Evolutionary conservation across 2,329 filamentous ascomycete genomes (phyloP).

Genomic region (Aspergillus cejpii): DNA sequence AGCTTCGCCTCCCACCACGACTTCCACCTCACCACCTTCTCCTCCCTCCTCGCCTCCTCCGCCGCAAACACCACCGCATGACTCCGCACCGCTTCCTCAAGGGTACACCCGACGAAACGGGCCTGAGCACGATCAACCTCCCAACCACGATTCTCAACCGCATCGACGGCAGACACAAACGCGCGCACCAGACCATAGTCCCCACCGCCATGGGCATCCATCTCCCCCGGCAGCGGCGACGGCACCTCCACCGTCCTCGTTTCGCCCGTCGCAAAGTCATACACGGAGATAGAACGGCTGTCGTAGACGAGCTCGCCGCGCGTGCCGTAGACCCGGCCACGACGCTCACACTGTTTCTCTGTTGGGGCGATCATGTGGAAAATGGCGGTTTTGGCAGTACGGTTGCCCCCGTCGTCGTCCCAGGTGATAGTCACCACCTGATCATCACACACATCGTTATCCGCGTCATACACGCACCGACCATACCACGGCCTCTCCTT

Average conservation of each 20-base stretch:
- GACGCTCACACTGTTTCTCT: slow-evolving; percentile 75
- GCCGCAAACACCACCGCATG: slow-evolving; percentile 93
- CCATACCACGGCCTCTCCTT: slow-evolving; percentile 65
- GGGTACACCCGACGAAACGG: slow-evolving; percentile 68
- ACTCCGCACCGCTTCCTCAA: slow-evolving; percentile 81
- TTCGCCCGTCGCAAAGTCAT: slow-evolving; percentile 59
- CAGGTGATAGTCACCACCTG: slow-evolving; percentile 83
- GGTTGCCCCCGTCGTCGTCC: slow-evolving; percentile 53
- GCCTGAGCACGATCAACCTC: slow-evolving; percentile 64
- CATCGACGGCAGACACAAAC: slow-evolving; percentile 75
- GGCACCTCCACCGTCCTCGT: slow-evolving; percentile 54
- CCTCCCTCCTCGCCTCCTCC: slow-evolving; percentile 69
- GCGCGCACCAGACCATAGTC: slow-evolving; percentile 73
- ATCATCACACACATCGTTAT: slow-evolving; percentile 92
- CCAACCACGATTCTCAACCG: slow-evolving; percentile 65
- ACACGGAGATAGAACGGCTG: slow-evolving; percentile 65
- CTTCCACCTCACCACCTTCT: slow-evolving; percentile 66
- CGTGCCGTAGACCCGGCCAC: slow-evolving; percentile 79
- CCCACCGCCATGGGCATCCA: slow-evolving; percentile 62
- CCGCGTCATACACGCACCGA: slow-evolving; percentile 86
- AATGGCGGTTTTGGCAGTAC: slow-evolving; percentile 72
- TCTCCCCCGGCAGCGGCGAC: slow-evolving; percentile 52
- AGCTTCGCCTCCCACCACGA: slow-evolving; percentile 65
- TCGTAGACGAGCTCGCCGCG: slow-evolving; percentile 83
- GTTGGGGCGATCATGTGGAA: slow-evolving; percentile 95